phyloP scores from a whole-genome alignment of 768 basidiomycete genomes.

The Phaffia tasmanica region DNA sequence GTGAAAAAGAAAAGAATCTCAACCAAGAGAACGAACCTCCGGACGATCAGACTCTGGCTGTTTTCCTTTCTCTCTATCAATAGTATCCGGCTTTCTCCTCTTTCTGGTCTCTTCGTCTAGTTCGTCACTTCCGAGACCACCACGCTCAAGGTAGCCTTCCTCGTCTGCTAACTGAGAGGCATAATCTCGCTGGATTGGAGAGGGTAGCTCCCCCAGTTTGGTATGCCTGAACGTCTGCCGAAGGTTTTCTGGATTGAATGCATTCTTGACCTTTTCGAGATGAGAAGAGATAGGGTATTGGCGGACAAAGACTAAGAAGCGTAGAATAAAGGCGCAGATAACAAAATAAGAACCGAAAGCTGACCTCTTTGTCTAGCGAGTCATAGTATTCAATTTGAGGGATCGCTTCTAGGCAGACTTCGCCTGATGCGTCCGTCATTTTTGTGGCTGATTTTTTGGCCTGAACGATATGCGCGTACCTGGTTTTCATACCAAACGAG shows the following conservation, averaged over 20 bases:
- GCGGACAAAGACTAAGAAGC: background rate
- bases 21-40: too few species aligned
- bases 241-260: slow-evolving; percentile 2
- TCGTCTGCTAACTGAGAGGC: background rate
- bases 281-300: background rate
- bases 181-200: background rate
- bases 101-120: background rate
- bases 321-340: background rate
- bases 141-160: background rate
- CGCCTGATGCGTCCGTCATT: slow-evolving; percentile 67
- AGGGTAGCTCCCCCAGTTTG: background rate
- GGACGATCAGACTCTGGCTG: slow-evolving; percentile 1
- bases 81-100: background rate
- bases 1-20: too few species aligned
- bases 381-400: slow-evolving; percentile 64
- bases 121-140: background rate
- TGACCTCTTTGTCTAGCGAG: slow-evolving; percentile 44
- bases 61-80: slow-evolving; percentile 2
- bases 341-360: slow-evolving; percentile 23
- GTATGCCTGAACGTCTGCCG: slow-evolving; percentile 11
- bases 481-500: slow-evolving; percentile 35
- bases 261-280: background rate
- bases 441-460: slow-evolving; percentile 73
- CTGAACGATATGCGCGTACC: slow-evolving; percentile 78
- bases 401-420: slow-evolving; percentile 65